Base-by-base conservation (phyloP, 1,284 basidiomycete genomes). In the Fomitopsis pinicola region DNA sequence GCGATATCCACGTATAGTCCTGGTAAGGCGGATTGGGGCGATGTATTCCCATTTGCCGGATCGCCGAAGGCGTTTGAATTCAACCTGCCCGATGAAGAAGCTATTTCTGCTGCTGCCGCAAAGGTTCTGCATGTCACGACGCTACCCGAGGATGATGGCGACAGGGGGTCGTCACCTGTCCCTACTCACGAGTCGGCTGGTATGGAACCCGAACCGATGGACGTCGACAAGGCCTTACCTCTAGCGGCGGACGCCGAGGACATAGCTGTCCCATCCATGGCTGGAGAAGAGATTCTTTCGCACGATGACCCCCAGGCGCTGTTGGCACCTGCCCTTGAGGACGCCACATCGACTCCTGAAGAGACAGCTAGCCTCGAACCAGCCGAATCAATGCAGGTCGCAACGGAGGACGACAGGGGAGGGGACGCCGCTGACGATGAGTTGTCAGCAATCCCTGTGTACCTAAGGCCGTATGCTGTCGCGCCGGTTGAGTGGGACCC, bases 381-480 rank as follows among this genome's bases (percentile, higher is more conserved):
- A 4, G 30, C 42, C 14, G 42, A 9, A 33, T 19, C 28, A 35
- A 22, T 19, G 17, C 17, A 26, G 6, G 17, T 9, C 3, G 15
- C 19, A 2, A 2, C 40, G 0, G 61, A 64, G 2, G 70, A 71
- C 17, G 72, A 73, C 15, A 62, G 64, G 2, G 72, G 74, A 22
- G 70, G 71, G n/a, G 67, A 72, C 14, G 35, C 15, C 56, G 48
- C 28, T 30, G 48, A 50, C 14, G 48, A 30, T 5, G 48, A 14
- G 15, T 5, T 50, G 48, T 60, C 65, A 8, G 68, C 66, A 14
- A 76, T 89, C 55, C 86, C 87, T 7, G 77, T 78, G 15, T 86
- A 91, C 66, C 76, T 92, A 38, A 81, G 80, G 57, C 81, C 84
- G 0, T 91, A 84, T 63, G 85, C 88, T 14, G 86, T 89, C 30